These are phyloP conservation scores for Teratosphaeriaceae sp. DNA, from an alignment of 2,329 filamentous ascomycete species.

Conservation along the genomic window DNA sequence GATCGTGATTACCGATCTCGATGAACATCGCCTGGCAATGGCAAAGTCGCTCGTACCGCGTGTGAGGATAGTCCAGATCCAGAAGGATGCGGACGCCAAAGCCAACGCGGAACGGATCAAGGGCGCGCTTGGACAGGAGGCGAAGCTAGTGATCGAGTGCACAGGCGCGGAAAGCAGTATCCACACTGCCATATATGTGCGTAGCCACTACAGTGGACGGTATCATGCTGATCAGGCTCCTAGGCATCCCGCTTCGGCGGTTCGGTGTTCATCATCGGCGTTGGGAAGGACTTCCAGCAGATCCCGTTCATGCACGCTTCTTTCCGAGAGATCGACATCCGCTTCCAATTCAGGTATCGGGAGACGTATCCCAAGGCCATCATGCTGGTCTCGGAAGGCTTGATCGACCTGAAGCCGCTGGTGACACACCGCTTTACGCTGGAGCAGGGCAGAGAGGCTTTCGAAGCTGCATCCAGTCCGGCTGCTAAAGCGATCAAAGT, in stretches of 20 bases:
- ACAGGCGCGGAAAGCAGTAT: slow-evolving; percentile 30
- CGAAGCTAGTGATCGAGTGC: slow-evolving; percentile 30
- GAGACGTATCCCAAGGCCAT: slow-evolving; percentile 38
- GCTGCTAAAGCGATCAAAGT: slow-evolving; percentile 31
- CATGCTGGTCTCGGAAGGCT: slow-evolving; percentile 32
- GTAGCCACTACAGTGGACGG: slow-evolving; percentile 8
- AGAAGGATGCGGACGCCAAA: slow-evolving; percentile 32
- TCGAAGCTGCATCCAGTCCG: slow-evolving; percentile 32
- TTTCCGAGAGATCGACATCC: slow-evolving; percentile 33
- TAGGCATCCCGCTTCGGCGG: slow-evolving; percentile 31
- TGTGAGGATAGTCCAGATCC: slow-evolving; percentile 30
- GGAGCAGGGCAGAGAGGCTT: slow-evolving; percentile 32
- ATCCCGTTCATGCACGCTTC: slow-evolving; percentile 35
- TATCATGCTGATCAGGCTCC: background rate
- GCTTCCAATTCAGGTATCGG: slow-evolving; percentile 35
- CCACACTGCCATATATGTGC: slow-evolving; percentile 26
- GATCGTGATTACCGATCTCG: slow-evolving; percentile 40
- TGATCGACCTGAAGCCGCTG: slow-evolving; percentile 34
- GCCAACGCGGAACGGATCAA: slow-evolving; percentile 30
- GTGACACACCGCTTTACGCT: slow-evolving; percentile 34
- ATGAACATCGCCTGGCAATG: slow-evolving; percentile 34
- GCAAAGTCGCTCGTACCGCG: slow-evolving; percentile 31
- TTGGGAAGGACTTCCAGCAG: slow-evolving; percentile 29
- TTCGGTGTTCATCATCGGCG: slow-evolving; percentile 32
- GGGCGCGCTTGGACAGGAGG: slow-evolving; percentile 28